Evolutionary conservation across 176 grass and related monocot species (phyloP), one percentile per base, ranked within the genome.

Genomic region (Oryza brachyantha): DNA sequence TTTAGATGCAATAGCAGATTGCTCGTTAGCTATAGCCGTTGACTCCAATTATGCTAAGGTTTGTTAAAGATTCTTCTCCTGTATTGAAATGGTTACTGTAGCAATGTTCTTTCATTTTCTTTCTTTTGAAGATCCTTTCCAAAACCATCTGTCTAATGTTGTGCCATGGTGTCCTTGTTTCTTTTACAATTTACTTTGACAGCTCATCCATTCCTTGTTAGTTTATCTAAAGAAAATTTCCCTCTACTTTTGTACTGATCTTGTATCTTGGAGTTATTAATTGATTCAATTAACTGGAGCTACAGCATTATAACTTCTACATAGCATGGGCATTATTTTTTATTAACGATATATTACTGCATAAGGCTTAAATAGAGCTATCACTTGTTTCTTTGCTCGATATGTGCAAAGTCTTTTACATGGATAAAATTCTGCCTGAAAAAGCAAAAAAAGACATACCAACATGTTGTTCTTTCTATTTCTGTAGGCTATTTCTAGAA

Each of bases 1-100:
- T 81, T 84, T 89, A 45, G 92, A 94, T 85, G 89, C 95, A 66
- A 89, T 98, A 74, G 92, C 95, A 52, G 95, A 98, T 88, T 98
- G 92, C 61, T 94, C 89, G 8, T 70, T 98, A 24, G 87, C 95
- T 76, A 88, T 98, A 77, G 89, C 87, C 52, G 84, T 98, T 71
- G 85, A 94, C 70, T 29, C 85, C 60, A 86, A 64, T 73, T 90
- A 92, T 86, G 60, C 80, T 68, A 97, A 97, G 91, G 95, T 97
- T 74, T 61, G 81, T 90, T 54, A 72, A 79, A 68, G 19, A 48
- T 52, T 68, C 13, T 74, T 62, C 40, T 75, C 39, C 42, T 79
- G 21, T 52, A 70, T 70, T 29, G 46, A 86, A 61, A 61, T 39
- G 52, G 46, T n/a, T 35, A 65, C 24, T 45, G 62, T 38, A 50